Evolutionary conservation across 495 filamentous ascomycete species (phyloP).

Genomic region (Tuber microsphaerosporum): DNA sequence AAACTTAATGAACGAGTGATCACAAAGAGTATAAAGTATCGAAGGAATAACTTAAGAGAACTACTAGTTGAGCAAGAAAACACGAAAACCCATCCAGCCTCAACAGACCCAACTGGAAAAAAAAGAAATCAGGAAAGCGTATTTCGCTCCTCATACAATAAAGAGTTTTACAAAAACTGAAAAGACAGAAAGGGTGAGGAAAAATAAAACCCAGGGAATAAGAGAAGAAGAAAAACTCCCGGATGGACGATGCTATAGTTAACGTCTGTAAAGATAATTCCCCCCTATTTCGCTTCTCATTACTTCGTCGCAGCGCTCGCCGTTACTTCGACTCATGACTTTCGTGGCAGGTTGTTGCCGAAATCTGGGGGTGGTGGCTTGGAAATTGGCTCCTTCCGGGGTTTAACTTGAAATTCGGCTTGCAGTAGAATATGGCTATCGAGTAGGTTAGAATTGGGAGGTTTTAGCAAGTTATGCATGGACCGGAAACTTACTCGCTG

Average conservation of each 20-base stretch:
- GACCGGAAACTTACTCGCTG: constrained; percentile 54
- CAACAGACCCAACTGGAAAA: background rate
- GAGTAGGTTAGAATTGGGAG: constrained; percentile 16
- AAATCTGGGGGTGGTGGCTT: constrained; percentile 44
- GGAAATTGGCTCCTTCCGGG: constrained; percentile 71
- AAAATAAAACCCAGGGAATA: background rate
- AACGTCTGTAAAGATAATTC: constrained; percentile 3
- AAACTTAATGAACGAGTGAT: background rate
- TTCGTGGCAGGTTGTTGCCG: constrained; percentile 31
- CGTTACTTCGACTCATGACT: constrained; percentile 7
- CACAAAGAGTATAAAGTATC: background rate
- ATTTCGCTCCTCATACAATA: background rate
- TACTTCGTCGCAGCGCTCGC: background rate
- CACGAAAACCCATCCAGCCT: background rate
- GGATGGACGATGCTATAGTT: background rate
- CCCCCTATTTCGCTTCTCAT: background rate
- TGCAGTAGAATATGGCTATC: constrained; percentile 72
- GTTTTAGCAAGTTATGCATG: background rate
- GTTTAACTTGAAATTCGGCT: constrained; percentile 86
- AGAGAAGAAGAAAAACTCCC: background rate
- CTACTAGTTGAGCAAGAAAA: background rate
- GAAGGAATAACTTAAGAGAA: constrained; percentile 3
- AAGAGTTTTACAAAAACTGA: background rate
- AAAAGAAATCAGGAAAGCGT: background rate
- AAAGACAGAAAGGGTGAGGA: background rate